phyloP scores from a whole-genome alignment of 2,329 filamentous ascomycete species.

The Aspergillus spinulosporus region DNA sequence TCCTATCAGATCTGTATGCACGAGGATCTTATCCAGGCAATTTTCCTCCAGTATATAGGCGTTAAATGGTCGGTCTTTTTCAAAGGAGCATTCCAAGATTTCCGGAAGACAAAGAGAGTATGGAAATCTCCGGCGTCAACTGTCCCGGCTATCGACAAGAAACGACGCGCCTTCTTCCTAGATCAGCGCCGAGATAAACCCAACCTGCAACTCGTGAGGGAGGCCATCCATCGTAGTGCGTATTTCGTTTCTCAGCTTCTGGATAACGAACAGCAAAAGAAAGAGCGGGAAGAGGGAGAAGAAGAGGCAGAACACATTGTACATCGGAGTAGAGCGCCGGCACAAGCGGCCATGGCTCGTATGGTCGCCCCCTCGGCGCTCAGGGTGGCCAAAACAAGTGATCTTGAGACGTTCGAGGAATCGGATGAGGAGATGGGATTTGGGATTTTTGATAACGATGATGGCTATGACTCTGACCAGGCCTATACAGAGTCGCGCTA shows the following conservation, averaged over 20 bases:
- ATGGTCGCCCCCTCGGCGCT: background rate
- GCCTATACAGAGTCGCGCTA: background rate
- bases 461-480: background rate
- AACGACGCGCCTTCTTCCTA: slow-evolving; percentile 17
- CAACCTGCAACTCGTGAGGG: slow-evolving; percentile 7
- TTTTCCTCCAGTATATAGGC: slow-evolving; percentile 17
- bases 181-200: background rate
- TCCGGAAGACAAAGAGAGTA: background rate
- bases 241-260: slow-evolving; percentile 20
- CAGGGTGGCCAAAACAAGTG: background rate
- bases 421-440: slow-evolving; percentile 2
- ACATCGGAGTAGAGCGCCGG: too few species aligned
- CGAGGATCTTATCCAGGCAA: slow-evolving; percentile 20
- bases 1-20: slow-evolving; percentile 17
- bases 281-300: slow-evolving; percentile 11
- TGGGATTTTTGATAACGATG: background rate
- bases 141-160: slow-evolving; percentile 13
- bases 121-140: slow-evolving; percentile 11
- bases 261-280: background rate
- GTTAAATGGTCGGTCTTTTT: slow-evolving; percentile 17
- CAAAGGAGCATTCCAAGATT: slow-evolving; percentile 3
- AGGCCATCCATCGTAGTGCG: slow-evolving; percentile 8
- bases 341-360: background rate
- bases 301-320: slow-evolving; percentile 8
- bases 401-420: background rate